Evolutionary conservation across 2,329 filamentous ascomycete genomes (phyloP), one percentile per base, ranked within the genome.

Genomic region (Alternaria solani): DNA sequence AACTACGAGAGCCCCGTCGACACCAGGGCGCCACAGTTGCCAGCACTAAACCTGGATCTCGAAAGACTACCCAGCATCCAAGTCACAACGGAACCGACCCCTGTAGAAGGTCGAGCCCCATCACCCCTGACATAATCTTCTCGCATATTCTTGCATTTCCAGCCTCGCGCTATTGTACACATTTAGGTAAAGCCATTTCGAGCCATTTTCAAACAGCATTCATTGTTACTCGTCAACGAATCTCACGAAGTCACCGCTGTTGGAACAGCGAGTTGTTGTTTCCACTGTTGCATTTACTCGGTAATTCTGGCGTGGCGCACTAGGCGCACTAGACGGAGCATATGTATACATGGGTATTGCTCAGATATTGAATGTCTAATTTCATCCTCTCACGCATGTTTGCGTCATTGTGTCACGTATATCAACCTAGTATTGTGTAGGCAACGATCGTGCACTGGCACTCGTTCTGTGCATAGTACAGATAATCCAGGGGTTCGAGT

Each of bases 1-100:
- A 81, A 80, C 5, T 84, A 84, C 56, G 78, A 79, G 36, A 82
- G 80, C 43, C 82, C 82, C 14, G 59, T 77, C 8, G 59, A 61
- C 32, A 76, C 70, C 4, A 48, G 72, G 2, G 72, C 73, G 6
- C 75, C 75, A 5, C 72, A 71, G 28, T 64, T 82, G 11, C 81
- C 79, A 1, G 68, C 64, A 7, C 75, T 82, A 4, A 78, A 79
- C 12, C 79, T 79, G 1, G 67, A 66, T 9, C 76, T 82, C 1
- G 78, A 79, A 32, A 64, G 79, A 9, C 55, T 83, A 20, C 81
- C 81, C 0, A 81, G 79, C 49, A 82, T 83, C 51, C 76, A 79
- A 11, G 77, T 83, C 28, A 81, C 79, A 2, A 74, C 78, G 9
- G 80, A 77, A 41, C 66, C 66, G 12, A 68, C 68, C 26, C 70